phyloP scores from a whole-genome alignment of 139 green algal genomes.

The Chlorella ohadii region DNA sequence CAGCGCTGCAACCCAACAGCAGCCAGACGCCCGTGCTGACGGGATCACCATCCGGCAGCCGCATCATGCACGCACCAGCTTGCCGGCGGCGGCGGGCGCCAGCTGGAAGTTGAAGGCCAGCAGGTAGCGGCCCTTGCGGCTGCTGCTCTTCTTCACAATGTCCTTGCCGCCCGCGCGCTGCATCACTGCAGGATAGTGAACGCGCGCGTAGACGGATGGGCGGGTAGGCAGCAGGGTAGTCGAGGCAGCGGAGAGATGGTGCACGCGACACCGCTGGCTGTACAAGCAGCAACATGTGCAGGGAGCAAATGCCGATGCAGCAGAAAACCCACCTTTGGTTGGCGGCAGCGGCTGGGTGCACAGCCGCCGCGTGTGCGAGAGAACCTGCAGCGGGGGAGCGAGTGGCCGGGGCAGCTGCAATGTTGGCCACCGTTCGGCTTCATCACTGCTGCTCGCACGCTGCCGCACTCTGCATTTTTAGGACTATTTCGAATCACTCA shows the following conservation, averaged over 20 bases:
- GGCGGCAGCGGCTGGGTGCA: conserved; percentile 6
- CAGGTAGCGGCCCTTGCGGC: conserved; percentile 60
- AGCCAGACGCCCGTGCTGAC: no score
- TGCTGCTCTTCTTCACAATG: conserved; percentile 83
- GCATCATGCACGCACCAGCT: conserved; percentile 59
- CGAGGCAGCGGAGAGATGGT: neutral
- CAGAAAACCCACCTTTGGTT: neutral
- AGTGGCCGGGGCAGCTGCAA: neutral
- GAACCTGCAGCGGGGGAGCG: conserved; percentile 4
- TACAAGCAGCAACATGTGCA: no score
- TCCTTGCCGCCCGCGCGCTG: conserved; percentile 78
- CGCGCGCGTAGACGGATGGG: neutral
- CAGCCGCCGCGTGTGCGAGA: conserved; percentile 15
- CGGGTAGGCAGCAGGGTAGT: neutral
- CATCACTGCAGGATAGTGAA: conserved; percentile 64
- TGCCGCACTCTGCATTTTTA: no score
- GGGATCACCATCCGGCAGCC: no score
- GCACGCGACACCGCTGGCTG: neutral
- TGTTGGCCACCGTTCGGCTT: neutral
- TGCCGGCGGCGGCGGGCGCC: conserved; percentile 63
- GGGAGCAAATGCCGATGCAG: neutral
- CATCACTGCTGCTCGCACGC: no score
- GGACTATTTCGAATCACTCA: no score
- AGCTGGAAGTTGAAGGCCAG: conserved; percentile 73
- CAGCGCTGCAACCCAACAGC: no score